Base-by-base conservation (phyloP, 345 rosid genomes). In the Lepidium aucheri region DNA sequence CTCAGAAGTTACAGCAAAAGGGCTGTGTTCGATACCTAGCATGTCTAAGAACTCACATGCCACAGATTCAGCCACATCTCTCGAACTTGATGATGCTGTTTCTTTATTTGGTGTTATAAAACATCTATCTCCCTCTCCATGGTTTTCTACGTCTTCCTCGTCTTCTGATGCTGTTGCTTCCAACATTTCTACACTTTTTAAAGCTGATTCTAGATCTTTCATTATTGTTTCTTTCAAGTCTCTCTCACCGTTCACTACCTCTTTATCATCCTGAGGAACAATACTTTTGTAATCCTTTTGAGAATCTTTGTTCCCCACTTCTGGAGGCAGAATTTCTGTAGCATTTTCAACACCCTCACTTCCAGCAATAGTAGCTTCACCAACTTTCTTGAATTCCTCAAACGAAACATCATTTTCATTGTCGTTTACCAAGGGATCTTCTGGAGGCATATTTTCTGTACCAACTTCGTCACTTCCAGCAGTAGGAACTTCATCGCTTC, bases 121-220 rank as follows among this genome's bases (percentile, higher is more conserved):
- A 76, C 60, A 75, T 8, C 47, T 60, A 73, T 77, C 57, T 40
- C 61, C 55, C 32, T 55, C 79, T 74, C 34, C 56, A 60, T 65
- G 41, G 28, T 78, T 77, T 66, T 81, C 88, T 49, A 50, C 72
- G 53, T 74, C 81, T 60, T 79, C 87, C 70, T 83, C 81, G 74
- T 88, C 86, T 73, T 80, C 85, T 32, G 71, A 45, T 1, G 76
- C 81, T 35, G 69, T 83, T 53, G 73, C 65, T 81, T 83, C 96
- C 74, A 84, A 75, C 76, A 75, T 81, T 16, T 91, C 75, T 66
- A 84, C 82, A 58, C 61, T 77, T 72, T 60, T 72, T 67, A 92
- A 77, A 67, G 89, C 93, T 53, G 79, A 85, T 74, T 92, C 95
- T 73, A 92, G 65, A 65, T 86, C 98, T 79, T 81, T 81, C 88